Evolutionary conservation across 352 stramenopile genomes (phyloP), one percentile per base, ranked within the genome.

Genomic region (Globisporangium camurandrum): DNA sequence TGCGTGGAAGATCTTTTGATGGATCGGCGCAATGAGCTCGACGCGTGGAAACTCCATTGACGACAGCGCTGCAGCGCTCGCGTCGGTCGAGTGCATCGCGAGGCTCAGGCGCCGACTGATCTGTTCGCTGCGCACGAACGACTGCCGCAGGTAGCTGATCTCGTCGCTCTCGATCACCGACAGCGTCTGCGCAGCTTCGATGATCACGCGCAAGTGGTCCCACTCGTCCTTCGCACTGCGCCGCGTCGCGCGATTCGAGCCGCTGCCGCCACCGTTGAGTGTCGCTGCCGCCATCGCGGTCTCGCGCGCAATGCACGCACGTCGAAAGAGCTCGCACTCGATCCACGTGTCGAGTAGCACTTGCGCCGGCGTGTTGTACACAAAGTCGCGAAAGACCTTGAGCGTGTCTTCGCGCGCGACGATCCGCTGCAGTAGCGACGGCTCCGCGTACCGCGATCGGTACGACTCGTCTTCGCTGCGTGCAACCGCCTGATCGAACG

Each of bases 301-400:
- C 43, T 88, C 76, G 33, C 78, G 71, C 17, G 73, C 73, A 17
- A 88, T 61, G 28, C 75, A 86, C 24, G 76, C 83, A 17, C 75
- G 67, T 16, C 79, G 78, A 39, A 91, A 93, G 7, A 86, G 58
- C 42, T 93, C 82, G 47, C 78, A 91, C 50, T 93, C 76, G 38
- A 87, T 81, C 79, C 79, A 93, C n/a, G 79, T 88, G 49, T 93
- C 79, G 41, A 93, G 39, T 17, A 93, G 68, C 34, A 56, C 66
- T 41, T 88, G 76, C 22, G 75, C 71, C 10, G 70, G 61, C 10
- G 76, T 80, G 22, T 65, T 75, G 57, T 73, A 75, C 33, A 83
- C 71, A 53, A 87, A 93, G 43, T 93, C 82, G 10, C 79, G 74
- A 50, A 93, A 91, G 26, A 86, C 65, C 58, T 91, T 90, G 27